A percentile compares a stretch with the other conserved stretches of the same genome.
phyloP scores from a whole-genome alignment of 805 yeast species.

The Maudiozyma serrabonitensis region DNA sequence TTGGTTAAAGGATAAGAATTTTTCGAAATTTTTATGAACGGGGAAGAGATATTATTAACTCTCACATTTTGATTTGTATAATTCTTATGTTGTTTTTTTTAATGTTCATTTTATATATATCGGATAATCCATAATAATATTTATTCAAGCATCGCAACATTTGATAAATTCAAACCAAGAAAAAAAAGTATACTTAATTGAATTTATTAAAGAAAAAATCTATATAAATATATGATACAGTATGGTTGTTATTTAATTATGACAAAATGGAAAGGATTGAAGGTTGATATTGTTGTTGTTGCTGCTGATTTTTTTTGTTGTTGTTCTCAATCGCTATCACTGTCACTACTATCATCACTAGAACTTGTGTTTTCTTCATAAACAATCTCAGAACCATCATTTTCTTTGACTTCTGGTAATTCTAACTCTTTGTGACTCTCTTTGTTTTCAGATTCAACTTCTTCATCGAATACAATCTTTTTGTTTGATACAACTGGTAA shows the following conservation, averaged over 20 bases:
- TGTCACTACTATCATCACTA: constrained; percentile 17
- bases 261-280: not conserved
- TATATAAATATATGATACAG: not conserved
- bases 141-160: no score
- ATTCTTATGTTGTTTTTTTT: not conserved
- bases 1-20: constrained; percentile 73
- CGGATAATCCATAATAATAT: no score
- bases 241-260: not conserved
- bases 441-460: constrained; percentile 28
- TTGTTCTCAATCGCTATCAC: constrained; percentile 15
- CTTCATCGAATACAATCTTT: constrained; percentile 44
- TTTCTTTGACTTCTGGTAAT: constrained; percentile 26
- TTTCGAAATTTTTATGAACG: constrained; percentile 31
- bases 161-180: not conserved
- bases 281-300: not conserved
- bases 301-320: not conserved
- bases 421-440: constrained; percentile 30
- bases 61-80: not conserved
- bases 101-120: not conserved
- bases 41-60: no score
- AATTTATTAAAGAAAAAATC: not conserved
- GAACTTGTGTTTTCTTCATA: constrained; percentile 27
- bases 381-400: constrained; percentile 28
- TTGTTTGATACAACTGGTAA: constrained; percentile 42
- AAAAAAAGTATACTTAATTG: not conserved